Base-by-base conservation (phyloP, 257 asterid genomes). In the Solanum infundibuliforme region DNA sequence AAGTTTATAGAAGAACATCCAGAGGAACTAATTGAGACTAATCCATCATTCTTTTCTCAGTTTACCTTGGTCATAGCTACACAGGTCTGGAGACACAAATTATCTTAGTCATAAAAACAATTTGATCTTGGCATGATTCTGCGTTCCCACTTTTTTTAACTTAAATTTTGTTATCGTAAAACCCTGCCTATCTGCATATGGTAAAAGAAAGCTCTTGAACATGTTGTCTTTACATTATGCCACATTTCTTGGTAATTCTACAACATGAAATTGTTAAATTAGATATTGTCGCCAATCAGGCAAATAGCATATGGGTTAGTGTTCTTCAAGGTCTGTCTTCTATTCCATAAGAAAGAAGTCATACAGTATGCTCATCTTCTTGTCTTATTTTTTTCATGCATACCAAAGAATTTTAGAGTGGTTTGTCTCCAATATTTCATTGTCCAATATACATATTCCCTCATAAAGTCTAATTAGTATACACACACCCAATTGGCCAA, bases 1-100 rank as follows among this genome's bases (percentile, higher is more conserved):
- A 97, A 94, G 90, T 97, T 95, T 76, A 93, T 97, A 12, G 99
- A 97, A 88, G 99, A 96, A 89, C 86, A 92, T 88, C 98, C 99
- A 3, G 93, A 92, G 84, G 90, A 91, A 83, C 88, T 97, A 88
- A 96, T 97, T 58, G 95, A 94, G 65, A 93, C 95, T 34, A 96
- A 93, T 86, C 98, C 98, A 12, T 88, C 98, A 1, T 96, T 97
- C 94, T 97, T 97, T 92, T 92, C 95, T 21, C 98, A 97, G 83
- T 97, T 96, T 89, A 95, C 99, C 34, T 90, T 96, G 94, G 96
- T 97, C 81, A 90, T 96, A 83, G 65, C 85, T 81, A 69, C 85
- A 81, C 66, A 46, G 85, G 85, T 81, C 16, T 79, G 84, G 38
- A 79, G 65, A 10, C 65, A 1, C 65, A 10, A 81, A 8, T 27